Evolutionary conservation across 371 early-diverging fungal genomes (phyloP), one percentile per base, ranked within the genome.

Genomic region (Mucor racemosus): DNA sequence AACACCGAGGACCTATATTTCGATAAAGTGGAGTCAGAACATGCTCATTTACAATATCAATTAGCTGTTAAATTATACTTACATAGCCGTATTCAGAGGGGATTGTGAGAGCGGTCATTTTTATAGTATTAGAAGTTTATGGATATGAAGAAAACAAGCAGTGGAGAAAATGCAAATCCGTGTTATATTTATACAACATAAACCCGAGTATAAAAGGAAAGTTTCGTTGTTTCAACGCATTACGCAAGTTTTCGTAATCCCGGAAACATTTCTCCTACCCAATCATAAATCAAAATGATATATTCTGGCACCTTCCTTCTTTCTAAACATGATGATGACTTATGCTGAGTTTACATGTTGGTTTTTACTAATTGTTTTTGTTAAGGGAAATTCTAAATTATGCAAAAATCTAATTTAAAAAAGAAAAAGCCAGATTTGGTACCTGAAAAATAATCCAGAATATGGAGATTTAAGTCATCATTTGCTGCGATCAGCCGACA

Each of bases 51-150:
- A 38, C 38, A 5, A 34, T 31, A 5, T 13, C n/a, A 17, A 55
- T 34, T 42, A 34, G 13, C 6, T 15, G 19, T 14, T 39, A 31
- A 7, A 17, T 5, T 34, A 33, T n/a, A 72, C 81, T 46, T 78
- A 84, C 86, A 71, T 89, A 91, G 58, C 88, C 91, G 62, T 87
- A 88, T 70, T 88, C 86, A 36, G 78, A 75, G 67, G 85, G 76
- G 53, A 90, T 50, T 53, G 64, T 53, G 62, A 88, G 70, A 63
- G 84, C 74, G 53, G 61, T 58, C 86, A 85, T 68, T 42, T 46
- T 60, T 17, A 40, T 65, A 19, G 31, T 62, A 10, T 19, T 11
- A 5, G 11, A 9, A 9, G 38, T 38, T 44, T 59, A 9, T 55
- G 1, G 13, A 13, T 56, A n/a, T 35, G 17, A 56, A 56, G 15